Base-by-base conservation (phyloP, 1,284 basidiomycete genomes). In the Rhodotorula glutinis region DNA sequence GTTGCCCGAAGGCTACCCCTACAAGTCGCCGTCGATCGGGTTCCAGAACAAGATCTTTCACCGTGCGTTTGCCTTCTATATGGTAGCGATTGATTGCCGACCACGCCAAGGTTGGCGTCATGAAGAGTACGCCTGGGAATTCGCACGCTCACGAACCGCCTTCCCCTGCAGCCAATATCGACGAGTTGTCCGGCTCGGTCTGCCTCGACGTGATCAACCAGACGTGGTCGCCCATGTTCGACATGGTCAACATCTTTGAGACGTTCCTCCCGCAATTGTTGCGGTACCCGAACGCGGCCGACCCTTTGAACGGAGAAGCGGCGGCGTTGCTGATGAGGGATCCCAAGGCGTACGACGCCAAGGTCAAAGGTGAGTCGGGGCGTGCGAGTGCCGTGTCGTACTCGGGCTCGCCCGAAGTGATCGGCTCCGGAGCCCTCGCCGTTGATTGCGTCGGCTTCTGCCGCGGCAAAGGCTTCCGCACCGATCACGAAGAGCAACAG, bases 1-100 rank as follows among this genome's bases (percentile, higher is more conserved):
- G 78, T 84, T 98, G n/a, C 95, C 96, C 7, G 93, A 98, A 76
- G 92, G 96, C 79, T 98, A 98, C 78, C 96, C 95, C 2, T 98
- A 90, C 87, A 98, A 98, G 81, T 95, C 92, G 43, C 95, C 96
- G 4, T 95, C 92, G 76, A 98, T 98, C 75, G 95, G 95, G 1
- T 98, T 98, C 81, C 95, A 97, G 92, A 98, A 98, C 86, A 97
- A 97, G 88, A 98, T 98, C 78, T 98, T 97, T 79, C 95, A 98
- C 77, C 95, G 95, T 71, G 54, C 17, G 68, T 60, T 25, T 7
- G 41, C 25, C 27, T 23, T 19, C 5, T 27, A 17, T 8, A 21
- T 9, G 21, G 41, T 25, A 2, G n/a, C 3, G 27, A 14, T 30
- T 8, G 55, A 4, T 27, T 11, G n/a, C 41, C 2, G 16, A 11